Evolutionary conservation across 345 rosid genomes (phyloP).

Genomic region (Camelina hispida): DNA sequence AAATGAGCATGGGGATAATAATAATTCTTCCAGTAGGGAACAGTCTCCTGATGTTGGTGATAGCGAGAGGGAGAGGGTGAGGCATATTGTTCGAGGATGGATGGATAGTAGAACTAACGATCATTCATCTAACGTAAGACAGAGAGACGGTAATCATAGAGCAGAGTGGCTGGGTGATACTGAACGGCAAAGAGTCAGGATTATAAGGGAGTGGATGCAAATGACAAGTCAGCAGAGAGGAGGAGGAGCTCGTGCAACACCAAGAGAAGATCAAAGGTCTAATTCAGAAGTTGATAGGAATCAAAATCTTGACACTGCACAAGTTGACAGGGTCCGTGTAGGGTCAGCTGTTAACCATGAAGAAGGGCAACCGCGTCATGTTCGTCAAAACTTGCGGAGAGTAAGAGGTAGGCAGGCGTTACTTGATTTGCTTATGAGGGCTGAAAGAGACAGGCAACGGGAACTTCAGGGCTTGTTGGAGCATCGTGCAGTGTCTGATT

Average conservation of each 20-base stretch:
- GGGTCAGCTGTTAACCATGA: conserved; percentile 61
- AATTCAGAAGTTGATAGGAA: conserved; percentile 33
- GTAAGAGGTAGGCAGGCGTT: conserved; percentile 94
- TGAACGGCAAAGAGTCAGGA: conserved; percentile 97
- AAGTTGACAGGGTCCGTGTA: conserved; percentile 59
- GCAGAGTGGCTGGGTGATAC: conserved; percentile 97
- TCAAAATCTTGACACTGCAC: conserved; percentile 43
- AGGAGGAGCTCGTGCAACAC: conserved; percentile 50
- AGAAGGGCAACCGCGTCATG: conserved; percentile 79
- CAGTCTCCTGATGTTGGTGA: conserved; percentile 95
- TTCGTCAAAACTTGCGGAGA: conserved; percentile 75
- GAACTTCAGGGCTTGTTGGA: conserved; percentile 92
- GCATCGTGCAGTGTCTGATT: conserved; percentile 97
- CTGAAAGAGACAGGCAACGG: conserved; percentile 87
- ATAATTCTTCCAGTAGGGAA: conserved; percentile 80
- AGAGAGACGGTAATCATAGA: conserved; percentile 66
- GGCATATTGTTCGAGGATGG: conserved; percentile 95
- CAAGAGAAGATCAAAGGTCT: conserved; percentile 63
- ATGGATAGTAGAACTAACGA: conserved; percentile 82
- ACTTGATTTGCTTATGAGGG: conserved; percentile 82
- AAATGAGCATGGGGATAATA: conserved; percentile 59
- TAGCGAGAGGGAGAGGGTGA: conserved; percentile 95
- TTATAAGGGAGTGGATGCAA: conserved; percentile 97
- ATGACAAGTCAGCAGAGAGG: conserved; percentile 95
- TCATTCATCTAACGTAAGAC: conserved; percentile 65